Conservation (phyloP, 345 rosid species). For the Erodium maritimum region DNA sequence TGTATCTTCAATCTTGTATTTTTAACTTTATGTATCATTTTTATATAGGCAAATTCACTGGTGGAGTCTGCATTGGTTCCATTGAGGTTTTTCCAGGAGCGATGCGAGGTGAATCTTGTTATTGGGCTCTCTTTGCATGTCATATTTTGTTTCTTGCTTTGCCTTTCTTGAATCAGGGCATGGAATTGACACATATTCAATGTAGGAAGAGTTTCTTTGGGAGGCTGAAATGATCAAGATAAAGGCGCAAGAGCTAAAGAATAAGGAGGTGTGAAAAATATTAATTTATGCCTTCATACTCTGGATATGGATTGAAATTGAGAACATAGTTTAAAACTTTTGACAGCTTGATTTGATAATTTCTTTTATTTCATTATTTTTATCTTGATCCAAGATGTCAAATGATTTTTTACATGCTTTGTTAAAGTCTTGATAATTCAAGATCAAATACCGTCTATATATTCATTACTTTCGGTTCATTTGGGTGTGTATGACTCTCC, state of each 20-base stretch:
- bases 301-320: neutral
- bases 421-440: too few relatives aligned
- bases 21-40: conserved; percentile 1
- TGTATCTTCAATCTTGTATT: neutral
- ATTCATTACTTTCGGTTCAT: too few relatives aligned
- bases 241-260: conserved; percentile 94
- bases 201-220: conserved; percentile 92
- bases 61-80: conserved; percentile 82
- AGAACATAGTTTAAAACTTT: too few relatives aligned
- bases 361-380: too few relatives aligned
- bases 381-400: too few relatives aligned
- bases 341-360: too few relatives aligned
- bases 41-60: conserved; percentile 80
- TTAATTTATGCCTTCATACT: conserved; percentile 1
- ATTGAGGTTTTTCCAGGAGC: conserved; percentile 85
- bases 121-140: neutral
- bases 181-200: conserved; percentile 2
- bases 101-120: conserved; percentile 57
- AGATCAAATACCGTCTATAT: too few relatives aligned
- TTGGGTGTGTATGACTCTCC: too few relatives aligned
- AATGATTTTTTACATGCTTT: too few relatives aligned
- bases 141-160: neutral
- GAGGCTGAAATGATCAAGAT: conserved; percentile 98
- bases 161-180: conserved; percentile 2
- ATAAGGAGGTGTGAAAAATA: conserved; percentile 70